These are phyloP conservation scores for Penicillium simplicissimum DNA, from an alignment of 495 filamentous ascomycete species.

Conservation along the genomic window DNA sequence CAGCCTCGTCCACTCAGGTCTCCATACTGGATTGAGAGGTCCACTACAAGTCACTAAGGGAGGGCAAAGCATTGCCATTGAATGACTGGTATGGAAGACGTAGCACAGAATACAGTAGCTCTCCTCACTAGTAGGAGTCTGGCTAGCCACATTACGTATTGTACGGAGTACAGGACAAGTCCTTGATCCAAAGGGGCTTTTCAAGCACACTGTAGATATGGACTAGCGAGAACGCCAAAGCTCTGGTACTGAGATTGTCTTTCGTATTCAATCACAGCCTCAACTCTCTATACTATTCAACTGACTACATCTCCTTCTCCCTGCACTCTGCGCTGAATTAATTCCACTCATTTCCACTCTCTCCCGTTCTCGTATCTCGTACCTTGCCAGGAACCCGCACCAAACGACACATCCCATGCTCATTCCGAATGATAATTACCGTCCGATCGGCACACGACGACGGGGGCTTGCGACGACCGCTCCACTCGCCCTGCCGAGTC, in stretches of 20 bases:
- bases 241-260: background rate
- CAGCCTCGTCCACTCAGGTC: background rate
- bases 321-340: background rate
- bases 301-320: background rate
- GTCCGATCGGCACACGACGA: constrained; percentile 8
- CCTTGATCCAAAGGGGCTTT: background rate
- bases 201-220: background rate
- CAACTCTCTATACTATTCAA: background rate
- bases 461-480: constrained; percentile 28
- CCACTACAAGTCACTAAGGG: constrained; percentile 1
- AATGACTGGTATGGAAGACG: background rate
- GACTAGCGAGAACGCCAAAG: background rate
- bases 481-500: constrained; percentile 28
- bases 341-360: background rate
- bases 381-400: background rate
- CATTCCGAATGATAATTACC: background rate
- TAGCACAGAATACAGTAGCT: background rate
- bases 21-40: constrained; percentile 17
- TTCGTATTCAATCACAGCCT: background rate
- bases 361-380: constrained; percentile 2
- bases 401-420: background rate
- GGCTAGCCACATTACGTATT: background rate
- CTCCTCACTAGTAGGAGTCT: background rate
- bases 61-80: background rate
- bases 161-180: background rate